A percentile compares a stretch with the other conserved stretches of the same genome.
Evolutionary conservation across 345 rosid genomes (phyloP).

Genomic region (Pseudoturritis turrita): DNA sequence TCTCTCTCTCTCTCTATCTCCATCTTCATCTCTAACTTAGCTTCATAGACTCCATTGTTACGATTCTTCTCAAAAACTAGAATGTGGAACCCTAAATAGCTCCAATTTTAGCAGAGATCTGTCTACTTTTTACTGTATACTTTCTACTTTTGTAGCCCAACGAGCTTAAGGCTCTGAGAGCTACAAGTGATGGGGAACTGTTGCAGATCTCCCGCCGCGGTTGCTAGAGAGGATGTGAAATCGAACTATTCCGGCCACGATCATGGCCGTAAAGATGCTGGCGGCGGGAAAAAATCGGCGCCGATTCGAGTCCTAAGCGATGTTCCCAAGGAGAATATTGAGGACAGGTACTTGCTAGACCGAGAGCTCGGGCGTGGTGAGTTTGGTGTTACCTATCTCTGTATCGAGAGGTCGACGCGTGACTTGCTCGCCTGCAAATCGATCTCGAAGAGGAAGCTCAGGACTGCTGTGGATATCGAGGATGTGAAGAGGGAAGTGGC

Average conservation of each 20-base stretch:
- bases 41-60: conserved; percentile 20
- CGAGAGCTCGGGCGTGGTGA: conserved; percentile 99
- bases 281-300: conserved; percentile 49
- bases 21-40: background rate
- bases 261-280: conserved; percentile 55
- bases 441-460: conserved; percentile 92
- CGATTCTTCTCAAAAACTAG: conserved; percentile 7
- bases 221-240: conserved; percentile 95
- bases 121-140: background rate
- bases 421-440: conserved; percentile 94
- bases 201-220: conserved; percentile 99
- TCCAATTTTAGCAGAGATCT: conserved; percentile 26
- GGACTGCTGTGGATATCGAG: conserved; percentile 87
- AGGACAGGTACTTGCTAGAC: conserved; percentile 82
- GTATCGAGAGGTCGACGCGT: conserved; percentile 71
- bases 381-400: conserved; percentile 96
- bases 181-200: conserved; percentile 77
- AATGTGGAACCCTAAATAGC: conserved; percentile 50
- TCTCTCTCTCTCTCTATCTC: conserved; percentile 11
- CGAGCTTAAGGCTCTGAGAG: conserved; percentile 3
- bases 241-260: conserved; percentile 67
- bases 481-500: conserved; percentile 98
- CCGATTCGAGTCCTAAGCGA: conserved; percentile 74
- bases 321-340: conserved; percentile 84
- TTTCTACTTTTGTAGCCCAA: conserved; percentile 16